Evolutionary conservation across 1,284 basidiomycete species (phyloP), one percentile per base, ranked within the genome.

Genomic region (Volvariella surrecta): DNA sequence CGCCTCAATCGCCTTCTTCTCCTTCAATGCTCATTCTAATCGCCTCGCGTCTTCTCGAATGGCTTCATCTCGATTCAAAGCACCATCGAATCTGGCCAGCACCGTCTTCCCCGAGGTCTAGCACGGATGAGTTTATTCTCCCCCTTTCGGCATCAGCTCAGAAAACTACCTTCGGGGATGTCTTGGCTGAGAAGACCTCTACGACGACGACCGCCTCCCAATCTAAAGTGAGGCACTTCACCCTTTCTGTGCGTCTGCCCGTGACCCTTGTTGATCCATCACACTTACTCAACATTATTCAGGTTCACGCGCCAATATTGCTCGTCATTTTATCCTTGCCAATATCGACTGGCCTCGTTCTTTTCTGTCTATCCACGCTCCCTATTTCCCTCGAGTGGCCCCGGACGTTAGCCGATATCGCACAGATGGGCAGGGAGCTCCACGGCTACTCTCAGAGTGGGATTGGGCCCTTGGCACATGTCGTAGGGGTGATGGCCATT

Each of bases 401-500:
- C 7, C 74, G 71, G 41, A 88, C 80, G 13, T 62, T 89, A 24
- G 63, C 79, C 9, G 86, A 89, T 54, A 71, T 89, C 32, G 79
- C 85, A 16, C 73, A 79, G 53, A 66, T 89, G 8, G 84, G 83
- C 6, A 67, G 75, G 34, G 84, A 88, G 48, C 71, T 89, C 4
- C 82, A 84, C 53, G 75, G 72, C 37, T 89, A 89, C 57, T 76
- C 83, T 3, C 80, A 82, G 54, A 83, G 81, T 48, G 83, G 83
- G 3, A 53, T 67, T 11, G 64, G 60, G 1, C 74, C 79, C 13
- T 67, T 79, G 45, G 71, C 73, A 3, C 86, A 89, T 58, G 82
- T 89, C 37, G 60, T 93, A 37, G 78, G 72, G n/a, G 89, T 91
- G 31, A 73, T 95, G 54, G 80, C 83, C 30, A 71, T 90, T n/a